Base-by-base conservation (phyloP, 768 basidiomycete genomes). In the Russula olivacea region DNA sequence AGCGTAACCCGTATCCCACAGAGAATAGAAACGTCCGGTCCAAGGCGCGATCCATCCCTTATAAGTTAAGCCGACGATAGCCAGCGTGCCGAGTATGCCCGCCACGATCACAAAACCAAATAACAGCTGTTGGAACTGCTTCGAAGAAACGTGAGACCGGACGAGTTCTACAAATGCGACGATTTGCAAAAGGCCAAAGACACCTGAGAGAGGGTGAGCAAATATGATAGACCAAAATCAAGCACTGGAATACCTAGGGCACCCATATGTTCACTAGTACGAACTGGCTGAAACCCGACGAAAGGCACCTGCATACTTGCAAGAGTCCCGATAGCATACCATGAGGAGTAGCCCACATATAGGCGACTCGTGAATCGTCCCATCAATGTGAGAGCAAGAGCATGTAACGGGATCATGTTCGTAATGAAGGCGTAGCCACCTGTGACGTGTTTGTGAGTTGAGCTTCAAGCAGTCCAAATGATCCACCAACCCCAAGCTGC, bases 281-380 rank as follows among this genome's bases (percentile, higher is more conserved):
- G 83, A 40, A 98, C 87, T n/a, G 97, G 97, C 70, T 98, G 93
- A 83, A 98, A 98, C 21, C 96, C 96, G 61, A 99, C 97, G 72
- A 99, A 99, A 2, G 97, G 97, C 6, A 99, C 97, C 74, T 98
- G 94, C 97, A 99, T 99, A 71, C 93, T 95, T 11, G 96, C 82
- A 64, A 99, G 81, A 2, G 97, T 99, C 41, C 97, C 97, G 66
- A 99, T 90, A 32, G 92, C 91, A 73, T 98, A 99, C 94, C 96
- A 99, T 2, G 93, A 87, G 21, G 91, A 97, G 75, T 98, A 99
- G 3, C 89, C 91, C 14, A 94, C 87, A 74, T 99, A 99, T 54
- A 99, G 83, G 28, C 93, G 86, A 71, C 83, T 87, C 65, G 87
- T 92, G 80, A 85, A 99, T 53, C 97, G 86, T 21, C 95, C 95